phyloP scores from a whole-genome alignment of 192 early-diverging fungal genomes.

The Neocallimastix lanati region DNA sequence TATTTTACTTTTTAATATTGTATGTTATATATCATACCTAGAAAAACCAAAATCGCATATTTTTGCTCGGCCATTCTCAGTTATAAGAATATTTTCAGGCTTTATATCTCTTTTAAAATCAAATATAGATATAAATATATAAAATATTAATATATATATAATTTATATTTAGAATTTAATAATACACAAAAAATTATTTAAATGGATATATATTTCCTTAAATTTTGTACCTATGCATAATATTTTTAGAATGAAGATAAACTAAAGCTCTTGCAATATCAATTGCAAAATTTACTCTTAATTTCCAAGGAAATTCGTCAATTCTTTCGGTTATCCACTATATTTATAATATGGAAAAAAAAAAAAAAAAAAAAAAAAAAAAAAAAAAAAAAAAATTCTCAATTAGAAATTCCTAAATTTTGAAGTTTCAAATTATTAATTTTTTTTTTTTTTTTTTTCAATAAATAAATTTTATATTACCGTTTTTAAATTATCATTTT shows the following conservation, averaged over 20 bases:
- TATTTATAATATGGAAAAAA: no score
- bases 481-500: neutral
- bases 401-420: no score
- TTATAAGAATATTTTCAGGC: neutral
- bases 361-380: no score
- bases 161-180: no score
- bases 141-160: no score
- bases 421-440: no score
- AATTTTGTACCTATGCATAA: slow-evolving; percentile 2
- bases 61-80: neutral
- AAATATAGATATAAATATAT: no score
- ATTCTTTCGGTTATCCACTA: neutral
- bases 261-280: slow-evolving; percentile 1
- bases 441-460: neutral
- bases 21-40: no score
- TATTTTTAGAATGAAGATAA: neutral
- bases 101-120: neutral
- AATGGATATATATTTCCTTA: no score
- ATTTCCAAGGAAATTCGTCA: neutral
- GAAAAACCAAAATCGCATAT: slow-evolving; percentile 1
- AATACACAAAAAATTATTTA: no score
- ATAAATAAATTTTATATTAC: neutral
- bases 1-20: no score
- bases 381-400: no score
- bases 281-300: neutral